phyloP scores from a whole-genome alignment of 2,329 filamentous ascomycete species.

The Alternaria panax region DNA sequence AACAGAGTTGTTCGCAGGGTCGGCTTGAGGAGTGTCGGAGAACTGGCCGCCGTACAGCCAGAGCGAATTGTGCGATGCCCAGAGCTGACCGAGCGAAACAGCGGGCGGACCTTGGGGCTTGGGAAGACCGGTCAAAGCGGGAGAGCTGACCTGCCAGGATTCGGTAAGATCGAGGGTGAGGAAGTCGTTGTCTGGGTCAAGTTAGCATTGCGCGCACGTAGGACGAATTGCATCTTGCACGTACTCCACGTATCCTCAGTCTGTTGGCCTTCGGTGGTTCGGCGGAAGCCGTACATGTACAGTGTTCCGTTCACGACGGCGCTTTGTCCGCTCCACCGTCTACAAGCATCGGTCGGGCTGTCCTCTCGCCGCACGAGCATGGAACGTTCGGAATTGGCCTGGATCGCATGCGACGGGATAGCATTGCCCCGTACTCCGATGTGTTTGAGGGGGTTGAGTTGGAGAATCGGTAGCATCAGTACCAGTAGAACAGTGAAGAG shows the following conservation, averaged over 20 bases:
- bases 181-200: constrained; percentile 65
- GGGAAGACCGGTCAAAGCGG: constrained; percentile 67
- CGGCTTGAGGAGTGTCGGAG: constrained; percentile 66
- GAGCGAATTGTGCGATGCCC: constrained; percentile 73
- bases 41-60: constrained; percentile 80
- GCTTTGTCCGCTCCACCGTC: constrained; percentile 53
- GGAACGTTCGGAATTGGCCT: constrained; percentile 20
- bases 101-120: constrained; percentile 73
- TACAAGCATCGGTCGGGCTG: constrained; percentile 45
- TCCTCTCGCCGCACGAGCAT: constrained; percentile 39
- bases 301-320: constrained; percentile 76
- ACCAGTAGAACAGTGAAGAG: constrained; percentile 41
- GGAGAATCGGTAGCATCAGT: constrained; percentile 45
- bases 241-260: constrained; percentile 73
- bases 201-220: constrained; percentile 8
- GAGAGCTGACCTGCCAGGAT: constrained; percentile 72
- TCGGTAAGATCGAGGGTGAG: constrained; percentile 74
- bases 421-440: constrained; percentile 37
- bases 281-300: constrained; percentile 77
- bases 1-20: constrained; percentile 67
- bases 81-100: constrained; percentile 76
- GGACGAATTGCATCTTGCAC: constrained; percentile 26
- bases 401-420: constrained; percentile 32
- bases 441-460: constrained; percentile 35
- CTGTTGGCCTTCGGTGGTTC: constrained; percentile 65